Evolutionary conservation across 2,329 filamentous ascomycete species (phyloP).

Genomic region (Uncinocarpus reesii): DNA sequence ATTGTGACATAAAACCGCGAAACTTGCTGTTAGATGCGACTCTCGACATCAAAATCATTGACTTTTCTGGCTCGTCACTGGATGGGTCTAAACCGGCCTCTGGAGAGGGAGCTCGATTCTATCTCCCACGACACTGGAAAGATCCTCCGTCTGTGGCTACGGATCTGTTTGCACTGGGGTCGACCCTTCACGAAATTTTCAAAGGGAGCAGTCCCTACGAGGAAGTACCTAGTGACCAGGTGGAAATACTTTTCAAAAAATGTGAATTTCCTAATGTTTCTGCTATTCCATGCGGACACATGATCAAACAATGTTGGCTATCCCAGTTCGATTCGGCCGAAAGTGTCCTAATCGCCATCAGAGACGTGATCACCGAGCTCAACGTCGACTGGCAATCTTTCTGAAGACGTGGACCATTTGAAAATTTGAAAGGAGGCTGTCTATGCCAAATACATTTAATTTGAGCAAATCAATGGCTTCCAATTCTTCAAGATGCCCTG

Average conservation of each 20-base stretch:
- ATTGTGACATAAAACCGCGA: conserved; percentile 33
- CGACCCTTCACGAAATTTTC: conserved; percentile 20
- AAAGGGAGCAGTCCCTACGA: conserved; percentile 17
- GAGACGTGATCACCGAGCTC: neutral
- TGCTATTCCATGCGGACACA: conserved; percentile 17
- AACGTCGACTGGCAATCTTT: neutral
- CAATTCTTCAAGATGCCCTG: too few relatives aligned
- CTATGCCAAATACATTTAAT: too few relatives aligned
- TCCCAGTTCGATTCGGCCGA: conserved; percentile 16
- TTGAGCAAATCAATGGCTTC: too few relatives aligned
- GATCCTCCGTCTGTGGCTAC: conserved; percentile 17
- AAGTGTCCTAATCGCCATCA: neutral
- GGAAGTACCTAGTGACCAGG: conserved; percentile 19
- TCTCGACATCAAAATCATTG: conserved; percentile 30
- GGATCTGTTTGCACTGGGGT: conserved; percentile 20
- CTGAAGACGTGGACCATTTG: too few relatives aligned
- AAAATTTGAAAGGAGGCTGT: too few relatives aligned
- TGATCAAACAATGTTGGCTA: conserved; percentile 20
- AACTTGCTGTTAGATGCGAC: conserved; percentile 32
- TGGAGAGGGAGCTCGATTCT: conserved; percentile 17
- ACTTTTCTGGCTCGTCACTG: conserved; percentile 30
- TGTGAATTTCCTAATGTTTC: conserved; percentile 19
- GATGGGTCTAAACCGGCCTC: conserved; percentile 19
- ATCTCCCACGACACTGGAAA: conserved; percentile 19
- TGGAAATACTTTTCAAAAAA: conserved; percentile 14